Evolutionary conservation across 169 alveolate genomes (phyloP).

Genomic region (Plasmodium knowlesi): DNA sequence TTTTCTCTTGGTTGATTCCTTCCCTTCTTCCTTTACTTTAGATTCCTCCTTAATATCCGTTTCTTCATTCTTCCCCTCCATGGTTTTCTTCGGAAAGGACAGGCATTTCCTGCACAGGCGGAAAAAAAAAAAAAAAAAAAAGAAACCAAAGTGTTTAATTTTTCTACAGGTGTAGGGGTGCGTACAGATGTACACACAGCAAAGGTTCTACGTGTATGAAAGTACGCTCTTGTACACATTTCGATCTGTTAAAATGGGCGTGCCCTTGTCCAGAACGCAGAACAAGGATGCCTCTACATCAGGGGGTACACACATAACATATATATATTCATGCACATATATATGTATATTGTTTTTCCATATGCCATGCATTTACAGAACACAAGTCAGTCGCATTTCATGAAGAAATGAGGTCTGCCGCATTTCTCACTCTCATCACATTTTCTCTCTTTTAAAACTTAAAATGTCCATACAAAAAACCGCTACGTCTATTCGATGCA

Average conservation of each 20-base stretch:
- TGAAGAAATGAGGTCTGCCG: background rate
- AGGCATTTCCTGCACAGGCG: constrained; percentile 28
- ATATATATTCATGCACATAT: background rate
- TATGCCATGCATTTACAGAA: background rate
- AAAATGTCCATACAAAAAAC: constrained; percentile 44
- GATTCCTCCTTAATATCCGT: constrained; percentile 11
- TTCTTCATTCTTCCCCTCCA: constrained; percentile 17
- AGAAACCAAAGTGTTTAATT: background rate
- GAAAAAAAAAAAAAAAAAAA: background rate
- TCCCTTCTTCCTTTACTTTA: constrained; percentile 2
- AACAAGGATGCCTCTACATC: background rate
- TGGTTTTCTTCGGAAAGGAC: constrained; percentile 18
- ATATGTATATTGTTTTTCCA: background rate
- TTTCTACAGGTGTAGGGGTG: background rate
- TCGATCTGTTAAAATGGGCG: background rate
- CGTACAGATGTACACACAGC: constrained; percentile 9
- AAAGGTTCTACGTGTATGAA: background rate
- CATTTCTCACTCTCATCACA: background rate
- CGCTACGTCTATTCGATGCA: constrained; percentile 54
- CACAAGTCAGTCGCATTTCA: background rate
- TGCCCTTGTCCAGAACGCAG: background rate
- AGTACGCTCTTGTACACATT: background rate
- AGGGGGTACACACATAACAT: background rate
- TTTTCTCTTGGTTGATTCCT: constrained; percentile 40
- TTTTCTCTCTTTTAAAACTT: constrained; percentile 35